Conservation (phyloP, 805 yeast genomes). For the Barnettozyma botsteinii region DNA sequence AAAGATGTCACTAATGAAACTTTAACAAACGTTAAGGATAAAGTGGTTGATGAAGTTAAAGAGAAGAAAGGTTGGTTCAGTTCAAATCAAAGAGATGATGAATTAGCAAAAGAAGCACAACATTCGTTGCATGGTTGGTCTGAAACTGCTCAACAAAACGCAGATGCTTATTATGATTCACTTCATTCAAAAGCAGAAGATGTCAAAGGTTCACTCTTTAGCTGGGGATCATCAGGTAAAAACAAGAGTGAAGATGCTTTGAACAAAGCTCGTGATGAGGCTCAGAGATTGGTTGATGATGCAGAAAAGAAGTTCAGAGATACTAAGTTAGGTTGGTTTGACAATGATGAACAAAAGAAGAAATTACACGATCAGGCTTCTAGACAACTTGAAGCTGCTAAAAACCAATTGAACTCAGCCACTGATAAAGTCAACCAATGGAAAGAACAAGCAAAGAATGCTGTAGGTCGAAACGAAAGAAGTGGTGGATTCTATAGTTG, state of each 20-base stretch:
- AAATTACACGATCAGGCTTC: constrained; percentile 25
- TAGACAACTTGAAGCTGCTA: constrained; percentile 21
- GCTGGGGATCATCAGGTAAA: constrained; percentile 16
- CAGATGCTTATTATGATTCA: constrained; percentile 23
- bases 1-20: constrained; percentile 18
- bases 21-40: constrained; percentile 11
- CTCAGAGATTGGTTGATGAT: constrained; percentile 29
- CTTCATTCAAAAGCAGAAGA: constrained; percentile 9
- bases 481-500: constrained; percentile 22
- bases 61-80: constrained; percentile 11
- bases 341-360: constrained; percentile 21
- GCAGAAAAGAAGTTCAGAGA: constrained; percentile 31
- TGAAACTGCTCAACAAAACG: constrained; percentile 33
- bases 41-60: constrained; percentile 10
- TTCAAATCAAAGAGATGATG: constrained; percentile 22
- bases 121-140: constrained; percentile 41
- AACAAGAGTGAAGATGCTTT: constrained; percentile 12
- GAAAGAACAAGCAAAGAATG: constrained; percentile 16
- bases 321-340: constrained; percentile 28
- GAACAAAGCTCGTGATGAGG: constrained; percentile 22
- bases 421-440: constrained; percentile 13
- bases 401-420: constrained; percentile 18
- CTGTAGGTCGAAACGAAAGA: constrained; percentile 6
- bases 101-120: constrained; percentile 28
- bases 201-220: constrained; percentile 12